Percentiles rank a stretch among this genome's conserved stretches.
These are phyloP conservation scores for Dittrichia graveolens DNA, from an alignment of 129 eudicot species.

Conservation along the genomic window DNA sequence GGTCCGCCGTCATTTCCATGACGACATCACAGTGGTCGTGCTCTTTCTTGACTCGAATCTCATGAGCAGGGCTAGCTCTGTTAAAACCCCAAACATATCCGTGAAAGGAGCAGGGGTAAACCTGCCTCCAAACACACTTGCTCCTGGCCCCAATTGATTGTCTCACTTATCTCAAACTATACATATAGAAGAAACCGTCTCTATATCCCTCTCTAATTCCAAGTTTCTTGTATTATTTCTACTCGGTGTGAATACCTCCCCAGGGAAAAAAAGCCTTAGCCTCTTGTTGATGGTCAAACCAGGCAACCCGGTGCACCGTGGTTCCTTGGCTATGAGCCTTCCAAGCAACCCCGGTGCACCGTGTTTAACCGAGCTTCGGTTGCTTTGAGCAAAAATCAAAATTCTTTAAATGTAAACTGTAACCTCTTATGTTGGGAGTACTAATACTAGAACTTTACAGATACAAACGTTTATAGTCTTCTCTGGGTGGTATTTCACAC, in stretches of 20 bases:
- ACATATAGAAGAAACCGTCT: slow-evolving; percentile 21
- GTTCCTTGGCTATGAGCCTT: slow-evolving; percentile 28
- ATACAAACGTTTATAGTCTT: slow-evolving; percentile 26
- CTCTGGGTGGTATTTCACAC: too few species aligned
- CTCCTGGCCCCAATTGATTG: slow-evolving; percentile 57
- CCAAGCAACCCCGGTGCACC: slow-evolving; percentile 36
- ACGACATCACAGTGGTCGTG: slow-evolving; percentile 79
- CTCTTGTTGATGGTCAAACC: too few species aligned
- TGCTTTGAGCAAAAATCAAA: slow-evolving; percentile 12
- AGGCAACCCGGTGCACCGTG: slow-evolving; percentile 33
- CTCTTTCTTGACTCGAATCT: slow-evolving; percentile 78
- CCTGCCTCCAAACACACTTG: slow-evolving; percentile 56
- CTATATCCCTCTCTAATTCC: slow-evolving; percentile 31
- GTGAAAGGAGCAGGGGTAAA: slow-evolving; percentile 74
- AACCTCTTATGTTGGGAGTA: slow-evolving; percentile 31
- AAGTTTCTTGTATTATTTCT: slow-evolving; percentile 28
- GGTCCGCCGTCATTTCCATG: slow-evolving; percentile 94
- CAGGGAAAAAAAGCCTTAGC: slow-evolving; percentile 18
- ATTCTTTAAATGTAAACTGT: slow-evolving; percentile 30
- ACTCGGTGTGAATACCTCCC: slow-evolving; percentile 39
- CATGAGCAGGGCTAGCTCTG: slow-evolving; percentile 64
- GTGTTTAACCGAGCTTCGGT: slow-evolving; percentile 33
- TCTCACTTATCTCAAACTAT: too few species aligned
- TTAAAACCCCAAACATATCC: slow-evolving; percentile 57
- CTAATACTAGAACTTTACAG: slow-evolving; percentile 33